Evolutionary conservation across 768 basidiomycete genomes (phyloP).

Genomic region (Podaxis carcinomalis): DNA sequence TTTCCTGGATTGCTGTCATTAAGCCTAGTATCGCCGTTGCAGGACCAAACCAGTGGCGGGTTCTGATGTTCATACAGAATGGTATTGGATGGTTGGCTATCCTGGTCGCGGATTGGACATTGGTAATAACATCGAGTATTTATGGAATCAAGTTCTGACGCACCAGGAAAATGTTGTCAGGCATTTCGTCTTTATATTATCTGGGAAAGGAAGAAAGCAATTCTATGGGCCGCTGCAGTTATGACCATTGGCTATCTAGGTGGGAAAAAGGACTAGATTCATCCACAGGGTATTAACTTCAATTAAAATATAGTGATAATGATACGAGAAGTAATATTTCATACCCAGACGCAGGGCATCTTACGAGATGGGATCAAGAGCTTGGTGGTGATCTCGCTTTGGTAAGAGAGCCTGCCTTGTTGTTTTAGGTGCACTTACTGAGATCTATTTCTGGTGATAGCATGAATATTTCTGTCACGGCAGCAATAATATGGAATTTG

Average conservation of each 20-base stretch:
- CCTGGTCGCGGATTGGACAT: neutral
- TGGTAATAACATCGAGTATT: neutral
- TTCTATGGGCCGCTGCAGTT: neutral
- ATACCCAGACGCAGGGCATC: neutral
- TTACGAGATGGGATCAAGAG: neutral
- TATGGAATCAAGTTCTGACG: neutral
- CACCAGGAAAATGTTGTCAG: neutral
- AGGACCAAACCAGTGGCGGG: neutral
- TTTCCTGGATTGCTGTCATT: neutral
- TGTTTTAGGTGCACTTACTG: neutral
- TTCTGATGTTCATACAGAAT: neutral
- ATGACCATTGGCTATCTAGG: neutral
- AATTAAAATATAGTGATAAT: neutral
- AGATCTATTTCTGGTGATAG: neutral
- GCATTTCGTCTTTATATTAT: constrained; percentile 1
- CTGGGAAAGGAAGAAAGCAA: neutral
- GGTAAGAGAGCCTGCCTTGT: neutral
- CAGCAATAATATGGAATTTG: neutral
- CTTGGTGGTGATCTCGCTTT: neutral
- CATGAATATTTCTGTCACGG: neutral
- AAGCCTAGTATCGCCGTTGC: neutral
- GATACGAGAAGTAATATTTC: neutral
- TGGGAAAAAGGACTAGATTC: neutral
- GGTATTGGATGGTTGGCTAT: neutral
- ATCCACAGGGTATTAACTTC: neutral